These are phyloP conservation scores for Fusarium scirpi DNA, from an alignment of 2,329 filamentous ascomycete species.

Conservation along the genomic window DNA sequence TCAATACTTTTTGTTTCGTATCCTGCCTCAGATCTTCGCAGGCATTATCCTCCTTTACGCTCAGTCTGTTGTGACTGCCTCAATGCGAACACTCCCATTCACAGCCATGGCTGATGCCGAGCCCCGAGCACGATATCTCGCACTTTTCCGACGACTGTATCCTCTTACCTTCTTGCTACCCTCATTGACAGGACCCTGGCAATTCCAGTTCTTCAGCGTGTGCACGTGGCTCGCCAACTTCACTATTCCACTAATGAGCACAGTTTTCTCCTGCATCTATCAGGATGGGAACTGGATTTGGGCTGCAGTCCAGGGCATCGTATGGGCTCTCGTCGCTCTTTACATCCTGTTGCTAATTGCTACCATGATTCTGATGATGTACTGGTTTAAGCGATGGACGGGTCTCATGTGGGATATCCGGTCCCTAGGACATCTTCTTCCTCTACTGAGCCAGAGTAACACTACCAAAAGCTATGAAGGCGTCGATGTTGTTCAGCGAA, in stretches of 20 bases:
- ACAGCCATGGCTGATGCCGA: constrained; percentile 77
- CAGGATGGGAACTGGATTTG: constrained; percentile 76
- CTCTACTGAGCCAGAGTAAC: constrained; percentile 84
- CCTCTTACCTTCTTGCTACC: constrained; percentile 76
- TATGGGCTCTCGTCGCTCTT: constrained; percentile 80
- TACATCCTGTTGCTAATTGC: constrained; percentile 76
- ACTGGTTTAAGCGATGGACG: constrained; percentile 74
- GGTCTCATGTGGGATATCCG: constrained; percentile 88
- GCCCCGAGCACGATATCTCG: constrained; percentile 68
- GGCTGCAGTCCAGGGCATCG: constrained; percentile 80
- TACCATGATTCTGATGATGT: constrained; percentile 65
- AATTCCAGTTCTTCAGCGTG: constrained; percentile 74
- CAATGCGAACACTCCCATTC: constrained; percentile 84
- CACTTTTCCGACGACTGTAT: constrained; percentile 76
- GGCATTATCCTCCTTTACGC: constrained; percentile 80
- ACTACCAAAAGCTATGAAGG: constrained; percentile 77
- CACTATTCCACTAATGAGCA: constrained; percentile 83
- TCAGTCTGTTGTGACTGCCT: constrained; percentile 77
- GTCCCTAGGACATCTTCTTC: constrained; percentile 83
- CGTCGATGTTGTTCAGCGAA: constrained; percentile 67
- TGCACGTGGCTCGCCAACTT: constrained; percentile 83
- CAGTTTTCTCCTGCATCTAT: constrained; percentile 75
- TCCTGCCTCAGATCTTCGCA: constrained; percentile 83
- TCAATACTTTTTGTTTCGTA: constrained; percentile 87
- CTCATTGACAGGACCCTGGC: constrained; percentile 69